These are phyloP conservation scores for Amphichorda felina DNA, from an alignment of 2,329 filamentous ascomycete species.

Conservation along the genomic window DNA sequence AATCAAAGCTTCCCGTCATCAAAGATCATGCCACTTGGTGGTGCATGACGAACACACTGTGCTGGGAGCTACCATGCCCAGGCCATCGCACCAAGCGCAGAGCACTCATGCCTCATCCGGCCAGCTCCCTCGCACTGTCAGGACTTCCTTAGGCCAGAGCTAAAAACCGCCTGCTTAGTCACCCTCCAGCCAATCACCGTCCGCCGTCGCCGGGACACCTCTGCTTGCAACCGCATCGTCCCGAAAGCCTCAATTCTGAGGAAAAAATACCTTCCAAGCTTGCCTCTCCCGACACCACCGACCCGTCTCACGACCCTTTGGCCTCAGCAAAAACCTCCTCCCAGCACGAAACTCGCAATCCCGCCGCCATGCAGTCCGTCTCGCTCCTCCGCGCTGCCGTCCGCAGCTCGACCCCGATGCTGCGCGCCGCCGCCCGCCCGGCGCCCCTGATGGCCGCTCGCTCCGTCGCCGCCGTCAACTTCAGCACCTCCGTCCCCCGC, in stretches of 20 bases:
- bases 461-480: slow-evolving; percentile 41
- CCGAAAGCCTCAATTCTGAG: background rate
- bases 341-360: too few species aligned
- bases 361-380: slow-evolving; percentile 60
- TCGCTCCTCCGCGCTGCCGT: slow-evolving; percentile 61
- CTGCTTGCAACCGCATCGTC: slow-evolving; percentile 3
- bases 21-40: background rate
- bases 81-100: too few species aligned
- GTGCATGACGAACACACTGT: slow-evolving; percentile 1
- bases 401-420: slow-evolving; percentile 44
- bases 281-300: background rate
- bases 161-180: slow-evolving; percentile 2
- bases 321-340: background rate
- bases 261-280: too few species aligned
- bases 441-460: slow-evolving; percentile 41
- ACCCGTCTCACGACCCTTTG: background rate
- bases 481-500: slow-evolving; percentile 50
- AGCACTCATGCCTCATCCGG: too few species aligned
- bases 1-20: slow-evolving; percentile 4
- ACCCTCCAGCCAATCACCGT: slow-evolving; percentile 1
- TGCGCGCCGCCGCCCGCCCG: slow-evolving; percentile 50
- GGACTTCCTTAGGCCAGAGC: too few species aligned
- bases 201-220: background rate
- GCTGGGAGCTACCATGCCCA: too few species aligned
- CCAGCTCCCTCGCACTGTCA: too few species aligned